Conservation (phyloP, 208 protist genomes). For the Leishmania mexicana region DNA sequence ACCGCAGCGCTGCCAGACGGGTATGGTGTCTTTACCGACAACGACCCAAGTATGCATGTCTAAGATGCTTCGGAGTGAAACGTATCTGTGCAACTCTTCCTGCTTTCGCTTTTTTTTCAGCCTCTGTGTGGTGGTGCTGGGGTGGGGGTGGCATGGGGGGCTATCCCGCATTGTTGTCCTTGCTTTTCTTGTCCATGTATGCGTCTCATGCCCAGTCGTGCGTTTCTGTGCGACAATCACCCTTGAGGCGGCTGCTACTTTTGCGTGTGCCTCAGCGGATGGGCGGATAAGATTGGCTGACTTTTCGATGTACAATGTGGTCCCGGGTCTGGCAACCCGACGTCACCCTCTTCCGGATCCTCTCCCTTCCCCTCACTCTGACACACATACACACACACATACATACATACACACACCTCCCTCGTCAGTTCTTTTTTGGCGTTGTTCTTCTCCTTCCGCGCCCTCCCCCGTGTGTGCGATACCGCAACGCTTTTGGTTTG, state of each 20-base stretch:
- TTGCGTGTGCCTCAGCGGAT: background rate
- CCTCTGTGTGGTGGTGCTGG: background rate
- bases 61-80: background rate
- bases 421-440: background rate
- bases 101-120: too few species aligned
- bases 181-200: background rate
- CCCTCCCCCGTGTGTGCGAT: background rate
- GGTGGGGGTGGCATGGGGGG: too few species aligned
- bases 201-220: background rate
- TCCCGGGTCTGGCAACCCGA: background rate
- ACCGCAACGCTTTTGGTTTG: background rate
- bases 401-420: too few species aligned
- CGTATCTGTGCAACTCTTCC: background rate
- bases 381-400: background rate
- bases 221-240: background rate
- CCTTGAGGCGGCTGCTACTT: too few species aligned
- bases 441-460: background rate
- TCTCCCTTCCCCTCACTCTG: background rate
- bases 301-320: background rate
- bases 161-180: background rate
- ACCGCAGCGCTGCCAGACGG: conserved; percentile 42
- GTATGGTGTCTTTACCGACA: conserved; percentile 65
- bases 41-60: conserved; percentile 60
- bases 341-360: background rate
- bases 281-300: background rate